phyloP scores from a whole-genome alignment of 768 basidiomycete species.

The Calocybe cyanea region DNA sequence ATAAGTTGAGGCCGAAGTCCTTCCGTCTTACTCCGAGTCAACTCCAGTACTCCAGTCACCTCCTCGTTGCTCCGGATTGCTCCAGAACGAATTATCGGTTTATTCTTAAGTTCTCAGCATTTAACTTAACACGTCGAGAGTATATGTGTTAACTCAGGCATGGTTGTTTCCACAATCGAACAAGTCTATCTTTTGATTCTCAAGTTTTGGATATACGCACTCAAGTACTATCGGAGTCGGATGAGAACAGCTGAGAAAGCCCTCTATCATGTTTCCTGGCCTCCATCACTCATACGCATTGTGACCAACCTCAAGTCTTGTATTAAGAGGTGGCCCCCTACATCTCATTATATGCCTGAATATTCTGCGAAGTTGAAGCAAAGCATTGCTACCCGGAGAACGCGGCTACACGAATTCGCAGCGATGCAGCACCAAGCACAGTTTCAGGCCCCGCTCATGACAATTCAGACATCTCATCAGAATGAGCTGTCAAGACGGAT shows the following conservation, averaged over 20 bases:
- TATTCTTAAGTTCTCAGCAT: no score
- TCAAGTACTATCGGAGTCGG: not conserved
- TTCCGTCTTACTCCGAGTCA: no score
- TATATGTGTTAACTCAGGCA: not conserved
- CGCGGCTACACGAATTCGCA: not conserved
- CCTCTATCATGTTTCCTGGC: not conserved
- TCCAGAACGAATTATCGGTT: no score
- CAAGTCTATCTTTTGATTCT: constrained; percentile 1
- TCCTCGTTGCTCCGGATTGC: no score
- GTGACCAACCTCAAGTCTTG: not conserved
- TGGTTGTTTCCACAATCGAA: not conserved
- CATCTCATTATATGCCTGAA: not conserved
- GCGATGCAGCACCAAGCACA: constrained; percentile 1
- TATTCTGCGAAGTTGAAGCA: not conserved
- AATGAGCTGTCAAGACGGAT: not conserved
- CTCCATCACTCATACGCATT: not conserved
- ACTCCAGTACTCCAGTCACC: no score
- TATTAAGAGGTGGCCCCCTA: not conserved
- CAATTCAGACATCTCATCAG: not conserved
- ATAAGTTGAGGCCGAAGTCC: no score
- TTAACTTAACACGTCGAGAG: not conserved
- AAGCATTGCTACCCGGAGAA: not conserved
- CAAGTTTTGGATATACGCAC: constrained; percentile 4
- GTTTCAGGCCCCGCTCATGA: not conserved
- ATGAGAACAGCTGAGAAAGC: not conserved